Evolutionary conservation across 257 asterid genomes (phyloP).

Genomic region (Fraxinus americana): DNA sequence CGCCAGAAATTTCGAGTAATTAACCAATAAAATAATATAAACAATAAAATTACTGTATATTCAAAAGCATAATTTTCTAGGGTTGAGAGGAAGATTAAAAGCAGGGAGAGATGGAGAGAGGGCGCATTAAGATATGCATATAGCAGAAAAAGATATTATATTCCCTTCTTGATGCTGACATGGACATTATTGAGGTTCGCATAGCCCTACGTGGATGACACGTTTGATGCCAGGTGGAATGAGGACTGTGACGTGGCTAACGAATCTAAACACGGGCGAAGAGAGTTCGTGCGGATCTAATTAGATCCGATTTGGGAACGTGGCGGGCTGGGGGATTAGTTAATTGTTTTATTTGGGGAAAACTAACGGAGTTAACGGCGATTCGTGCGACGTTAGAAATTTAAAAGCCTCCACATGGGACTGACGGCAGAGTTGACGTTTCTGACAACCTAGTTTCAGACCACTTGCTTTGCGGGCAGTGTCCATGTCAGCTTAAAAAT

Average conservation of each 20-base stretch:
- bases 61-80: constrained; percentile 7
- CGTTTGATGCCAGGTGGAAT: constrained; percentile 17
- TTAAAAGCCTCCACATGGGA: constrained; percentile 7
- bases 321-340: constrained; percentile 23
- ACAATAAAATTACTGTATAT: not conserved
- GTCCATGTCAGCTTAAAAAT: constrained; percentile 34
- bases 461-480: not conserved
- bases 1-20: constrained; percentile 6
- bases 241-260: constrained; percentile 8
- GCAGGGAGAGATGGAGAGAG: not conserved
- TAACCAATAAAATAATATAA: not conserved
- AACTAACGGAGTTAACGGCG: not conserved
- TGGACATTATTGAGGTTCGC: constrained; percentile 41
- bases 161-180: constrained; percentile 23
- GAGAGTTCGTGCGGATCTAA: constrained; percentile 34
- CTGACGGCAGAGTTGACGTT: constrained; percentile 15
- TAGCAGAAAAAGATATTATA: constrained; percentile 31
- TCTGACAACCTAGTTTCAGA: not conserved
- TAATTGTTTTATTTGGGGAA: constrained; percentile 21
- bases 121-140: constrained; percentile 4
- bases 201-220: constrained; percentile 15
- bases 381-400: not conserved
- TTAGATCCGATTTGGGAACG: constrained; percentile 42
- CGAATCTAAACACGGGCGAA: constrained; percentile 42
- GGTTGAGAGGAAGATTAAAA: constrained; percentile 32